Percentiles rank a stretch among this genome's conserved stretches.
These are phyloP conservation scores for Acacia confusa DNA, from an alignment of 306 rosid species.

Conservation along the genomic window DNA sequence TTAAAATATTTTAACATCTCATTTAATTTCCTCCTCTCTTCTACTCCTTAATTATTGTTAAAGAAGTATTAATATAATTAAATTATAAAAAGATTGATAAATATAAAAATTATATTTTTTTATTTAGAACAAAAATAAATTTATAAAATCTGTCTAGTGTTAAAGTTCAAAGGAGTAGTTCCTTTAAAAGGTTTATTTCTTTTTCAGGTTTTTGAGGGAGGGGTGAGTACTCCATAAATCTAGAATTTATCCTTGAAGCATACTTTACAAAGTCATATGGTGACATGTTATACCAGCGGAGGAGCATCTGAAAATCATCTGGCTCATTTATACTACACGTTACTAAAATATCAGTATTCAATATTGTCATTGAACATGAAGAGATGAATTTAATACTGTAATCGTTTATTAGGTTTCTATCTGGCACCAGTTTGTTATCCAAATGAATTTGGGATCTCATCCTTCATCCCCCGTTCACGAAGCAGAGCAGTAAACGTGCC, in stretches of 20 bases:
- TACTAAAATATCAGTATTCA: neutral
- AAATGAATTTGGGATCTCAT: neutral
- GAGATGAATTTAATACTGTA: neutral
- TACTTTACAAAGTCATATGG: neutral
- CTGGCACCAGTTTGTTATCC: neutral
- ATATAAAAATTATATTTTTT: too few species aligned
- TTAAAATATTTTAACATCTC: too few species aligned
- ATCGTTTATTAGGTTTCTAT: neutral
- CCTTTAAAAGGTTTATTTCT: too few species aligned
- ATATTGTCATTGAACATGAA: neutral
- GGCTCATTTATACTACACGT: neutral
- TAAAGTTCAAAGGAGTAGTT: rapidly evolving
- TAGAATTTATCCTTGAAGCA: too few species aligned
- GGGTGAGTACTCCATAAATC: too few species aligned
- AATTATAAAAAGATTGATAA: too few species aligned
- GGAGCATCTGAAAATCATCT: neutral
- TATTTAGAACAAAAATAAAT: too few species aligned
- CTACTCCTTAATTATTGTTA: too few species aligned
- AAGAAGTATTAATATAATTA: rapidly evolving
- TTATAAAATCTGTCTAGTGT: rapidly evolving
- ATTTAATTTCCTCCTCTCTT: rapidly evolving
- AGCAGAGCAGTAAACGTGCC: neutral
- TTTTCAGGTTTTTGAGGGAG: too few species aligned
- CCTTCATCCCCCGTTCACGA: neutral
- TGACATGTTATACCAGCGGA: neutral